Evolutionary conservation across 768 basidiomycete species (phyloP), one percentile per base, ranked within the genome.

Genomic region (Cystofilobasidium ferigula): DNA sequence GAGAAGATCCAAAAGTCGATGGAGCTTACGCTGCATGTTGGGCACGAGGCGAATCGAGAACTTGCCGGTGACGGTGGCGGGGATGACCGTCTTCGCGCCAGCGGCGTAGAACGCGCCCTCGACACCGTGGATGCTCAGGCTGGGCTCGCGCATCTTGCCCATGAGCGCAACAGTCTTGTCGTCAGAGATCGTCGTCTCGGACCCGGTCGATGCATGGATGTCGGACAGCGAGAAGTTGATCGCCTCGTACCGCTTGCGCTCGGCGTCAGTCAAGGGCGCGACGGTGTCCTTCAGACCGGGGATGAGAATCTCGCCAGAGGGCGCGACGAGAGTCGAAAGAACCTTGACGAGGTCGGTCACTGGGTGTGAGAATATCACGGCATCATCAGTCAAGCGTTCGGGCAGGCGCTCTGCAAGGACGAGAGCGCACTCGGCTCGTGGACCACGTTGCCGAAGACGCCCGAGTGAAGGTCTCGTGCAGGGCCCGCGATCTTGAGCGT

Each of bases 21-120:
- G 3, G 30, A 3, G n/a, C 61, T 13, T 32, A 64, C 63, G 67
- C 30, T 60, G 86, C 75, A 94, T 88, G 58, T 90, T 86, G 9
- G 93, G 91, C 0, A 95, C 92, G 34, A 75, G 86, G 80, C 93
- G 87, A 76, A 98, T 88, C 72, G 89, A 92, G 80, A 95, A 98
- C 77, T 95, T 95, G 51, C 92, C 92, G 59, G 74, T 72, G 57
- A 80, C 89, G 67, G 85, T 85, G 36, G 90, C 89, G 0, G 93
- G 93, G 65, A 97, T 98, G 72, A 97, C 93, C 0, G 93, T 97
- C 83, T 76, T 76, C 30, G 81, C 83, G 2, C 89, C 89, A 0
- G 82, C 81, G 0, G 83, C 84, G 62, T 83, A 88, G 79, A 93
- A 95, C 1, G 92, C 94, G 57, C 93, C 92, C 76, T 95, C 89